These are phyloP conservation scores for Ilyonectria mors-panacis DNA, from an alignment of 2,329 filamentous ascomycete genomes.

Conservation along the genomic window DNA sequence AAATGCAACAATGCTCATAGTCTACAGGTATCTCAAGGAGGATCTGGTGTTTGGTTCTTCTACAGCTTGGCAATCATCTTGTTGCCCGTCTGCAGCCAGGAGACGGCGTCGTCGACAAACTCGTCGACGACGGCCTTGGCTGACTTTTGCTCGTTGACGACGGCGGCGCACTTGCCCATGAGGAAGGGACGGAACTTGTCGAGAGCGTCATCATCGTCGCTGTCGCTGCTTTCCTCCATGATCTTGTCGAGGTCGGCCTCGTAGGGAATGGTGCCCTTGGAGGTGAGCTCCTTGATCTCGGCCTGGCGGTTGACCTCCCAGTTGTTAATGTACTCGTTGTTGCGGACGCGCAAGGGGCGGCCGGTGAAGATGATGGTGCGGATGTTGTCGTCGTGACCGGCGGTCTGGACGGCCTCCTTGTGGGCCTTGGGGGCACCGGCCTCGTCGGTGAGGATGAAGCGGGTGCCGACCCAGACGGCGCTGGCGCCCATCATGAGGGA, in stretches of 20 bases:
- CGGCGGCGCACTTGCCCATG: slow-evolving; percentile 97
- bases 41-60: slow-evolving; percentile 36
- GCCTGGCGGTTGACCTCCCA: slow-evolving; percentile 93
- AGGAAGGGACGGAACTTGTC: slow-evolving; percentile 92
- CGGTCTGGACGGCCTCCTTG: slow-evolving; percentile 94
- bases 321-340: slow-evolving; percentile 93
- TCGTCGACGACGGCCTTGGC: slow-evolving; percentile 96
- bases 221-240: slow-evolving; percentile 73
- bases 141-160: slow-evolving; percentile 91
- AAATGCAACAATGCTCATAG: slow-evolving; percentile 40
- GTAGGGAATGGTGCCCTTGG: slow-evolving; percentile 92
- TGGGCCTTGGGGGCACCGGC: slow-evolving; percentile 93
- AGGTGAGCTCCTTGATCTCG: slow-evolving; percentile 93
- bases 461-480: slow-evolving; percentile 96
- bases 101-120: slow-evolving; percentile 86
- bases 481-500: slow-evolving; percentile 92
- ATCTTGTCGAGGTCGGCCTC: slow-evolving; percentile 94
- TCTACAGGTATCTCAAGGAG: slow-evolving; percentile 43
- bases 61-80: slow-evolving; percentile 81
- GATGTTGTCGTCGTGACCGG: slow-evolving; percentile 95
- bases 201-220: slow-evolving; percentile 84
- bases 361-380: slow-evolving; percentile 99
- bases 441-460: slow-evolving; percentile 95
- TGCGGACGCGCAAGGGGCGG: slow-evolving; percentile 92
- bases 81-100: slow-evolving; percentile 77